Base-by-base conservation (phyloP, 2,329 filamentous ascomycete species). In the Rhynchosporium agropyri region DNA sequence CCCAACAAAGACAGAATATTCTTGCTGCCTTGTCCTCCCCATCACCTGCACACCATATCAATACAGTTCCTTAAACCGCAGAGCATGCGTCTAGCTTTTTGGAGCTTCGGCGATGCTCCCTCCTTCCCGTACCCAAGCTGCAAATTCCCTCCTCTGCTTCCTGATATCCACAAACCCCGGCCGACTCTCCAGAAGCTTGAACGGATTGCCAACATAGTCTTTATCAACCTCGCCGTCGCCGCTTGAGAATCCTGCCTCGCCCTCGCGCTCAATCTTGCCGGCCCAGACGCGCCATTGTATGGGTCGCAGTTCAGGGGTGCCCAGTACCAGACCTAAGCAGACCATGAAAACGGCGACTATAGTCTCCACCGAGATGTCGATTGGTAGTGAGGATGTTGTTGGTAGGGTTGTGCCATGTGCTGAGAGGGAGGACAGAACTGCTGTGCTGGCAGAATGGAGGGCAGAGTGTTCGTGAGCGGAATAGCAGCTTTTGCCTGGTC, bases 381-480 rank as follows among this genome's bases (percentile, higher is more conserved):
- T 78, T 0, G 95, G 94, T 1, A 98, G 83, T 15, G 83, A 79
- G 43, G 71, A 65, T 60, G 76, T 63, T 67, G 75, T 67, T 62
- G 77, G 73, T 58, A 76, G 69, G 2, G 78, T 71, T 13, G 78
- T 73, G 26, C 77, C 72, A 36, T 80, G 77, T 3, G 81, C 75
- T 31, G 78, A 72, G 3, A 79, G 72, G 48, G 80, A 75, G 36
- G 79, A 78, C 49, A 79, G 75, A 59, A 81, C 76, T 40, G 81
- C 80, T 57, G 81, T 79, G 58, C 78, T 77, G 69, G 82, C 81
- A 61, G 88, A 84, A 70, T 88, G 85, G 56, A 96, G 84, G 28
- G 87, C 82, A 6, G 91, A 89, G 79, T 97, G 91, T 79, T 99
- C 95, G 77, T 97, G 90, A 53, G 93, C 92, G 58, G 95, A 99